phyloP scores from a whole-genome alignment of 2,329 filamentous ascomycete genomes.

The Didymella arachidicola region DNA sequence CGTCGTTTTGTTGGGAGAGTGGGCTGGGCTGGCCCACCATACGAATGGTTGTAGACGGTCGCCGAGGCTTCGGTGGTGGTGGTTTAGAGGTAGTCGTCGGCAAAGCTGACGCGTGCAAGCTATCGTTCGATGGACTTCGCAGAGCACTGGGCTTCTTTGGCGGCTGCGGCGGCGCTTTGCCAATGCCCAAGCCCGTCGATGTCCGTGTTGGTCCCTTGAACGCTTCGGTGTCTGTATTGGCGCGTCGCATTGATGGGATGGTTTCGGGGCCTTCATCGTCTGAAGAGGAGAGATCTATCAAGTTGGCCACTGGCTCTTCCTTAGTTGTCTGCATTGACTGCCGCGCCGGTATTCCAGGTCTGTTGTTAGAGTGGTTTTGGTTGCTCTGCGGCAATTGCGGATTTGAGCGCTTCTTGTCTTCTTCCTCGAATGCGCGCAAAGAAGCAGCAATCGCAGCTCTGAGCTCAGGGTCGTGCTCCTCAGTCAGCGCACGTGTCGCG shows the following conservation, averaged over 20 bases:
- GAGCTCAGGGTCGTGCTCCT: conserved; percentile 58
- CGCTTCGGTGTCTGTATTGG: conserved; percentile 38
- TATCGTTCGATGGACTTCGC: conserved; percentile 49
- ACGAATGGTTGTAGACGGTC: conserved; percentile 33
- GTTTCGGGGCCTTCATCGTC: conserved; percentile 46
- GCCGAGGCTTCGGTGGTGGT: conserved; percentile 46
- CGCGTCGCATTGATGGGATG: conserved; percentile 31
- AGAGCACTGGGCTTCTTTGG: conserved; percentile 49
- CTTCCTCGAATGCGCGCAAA: conserved; percentile 55
- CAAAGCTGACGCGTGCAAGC: conserved; percentile 14
- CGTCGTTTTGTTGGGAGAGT: conserved; percentile 35
- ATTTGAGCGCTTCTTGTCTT: conserved; percentile 45
- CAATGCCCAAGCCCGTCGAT: conserved; percentile 8
- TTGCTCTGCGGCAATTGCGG: conserved; percentile 46
- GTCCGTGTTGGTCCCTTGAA: conserved; percentile 1
- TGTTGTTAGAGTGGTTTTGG: conserved; percentile 43
- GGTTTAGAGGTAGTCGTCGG: conserved; percentile 42
- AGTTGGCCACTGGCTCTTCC: conserved; percentile 45
- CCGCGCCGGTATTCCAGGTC: conserved; percentile 50
- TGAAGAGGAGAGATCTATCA: conserved; percentile 59
- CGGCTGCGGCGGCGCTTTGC: conserved; percentile 43
- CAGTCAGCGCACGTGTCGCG: conserved; percentile 29
- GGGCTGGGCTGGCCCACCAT: conserved; percentile 34
- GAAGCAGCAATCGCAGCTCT: conserved; percentile 59
- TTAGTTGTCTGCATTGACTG: conserved; percentile 34